Conservation (phyloP, 1,284 basidiomycete genomes). For the Trichosporon coremiiforme region DNA sequence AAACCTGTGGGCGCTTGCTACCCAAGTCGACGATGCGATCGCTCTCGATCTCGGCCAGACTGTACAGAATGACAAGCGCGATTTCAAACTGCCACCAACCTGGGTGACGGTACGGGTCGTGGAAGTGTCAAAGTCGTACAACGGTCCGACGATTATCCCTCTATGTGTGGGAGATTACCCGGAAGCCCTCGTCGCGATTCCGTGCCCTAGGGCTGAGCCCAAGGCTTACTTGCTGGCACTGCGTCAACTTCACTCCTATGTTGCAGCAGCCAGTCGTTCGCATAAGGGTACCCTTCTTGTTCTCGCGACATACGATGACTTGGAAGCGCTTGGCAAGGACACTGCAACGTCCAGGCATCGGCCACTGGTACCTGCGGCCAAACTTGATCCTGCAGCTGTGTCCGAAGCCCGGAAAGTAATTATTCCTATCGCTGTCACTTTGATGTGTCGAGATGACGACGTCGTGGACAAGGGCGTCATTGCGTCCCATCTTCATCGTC, state of each 20-base stretch:
- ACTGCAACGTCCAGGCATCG: no score
- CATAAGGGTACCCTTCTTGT: conserved; percentile 26
- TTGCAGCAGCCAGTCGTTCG: background rate
- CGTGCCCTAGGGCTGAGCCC: conserved; percentile 35
- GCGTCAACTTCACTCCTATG: conserved; percentile 25
- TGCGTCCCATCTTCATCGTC: conserved; percentile 43
- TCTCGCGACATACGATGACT: conserved; percentile 29
- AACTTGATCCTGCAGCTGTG: background rate
- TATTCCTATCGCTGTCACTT: conserved; percentile 40
- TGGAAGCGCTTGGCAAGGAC: conserved; percentile 20
- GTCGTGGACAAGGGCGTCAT: conserved; percentile 40
- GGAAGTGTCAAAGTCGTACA: conserved; percentile 35
- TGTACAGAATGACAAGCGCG: conserved; percentile 13
- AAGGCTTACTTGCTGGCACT: conserved; percentile 36
- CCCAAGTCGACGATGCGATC: conserved; percentile 29
- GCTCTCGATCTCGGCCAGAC: conserved; percentile 41
- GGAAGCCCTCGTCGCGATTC: conserved; percentile 30
- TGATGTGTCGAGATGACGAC: conserved; percentile 29
- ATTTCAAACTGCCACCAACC: background rate
- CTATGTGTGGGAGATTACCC: background rate
- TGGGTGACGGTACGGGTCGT: conserved; percentile 32
- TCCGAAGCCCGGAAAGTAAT: conserved; percentile 33
- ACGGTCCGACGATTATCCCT: conserved; percentile 22
- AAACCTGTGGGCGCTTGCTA: background rate
- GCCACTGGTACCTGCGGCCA: background rate